A percentile compares a stretch with the other conserved stretches of the same genome.
Evolutionary conservation across 2,329 filamentous ascomycete genomes (phyloP).

Genomic region (Xylariaceae sp.): DNA sequence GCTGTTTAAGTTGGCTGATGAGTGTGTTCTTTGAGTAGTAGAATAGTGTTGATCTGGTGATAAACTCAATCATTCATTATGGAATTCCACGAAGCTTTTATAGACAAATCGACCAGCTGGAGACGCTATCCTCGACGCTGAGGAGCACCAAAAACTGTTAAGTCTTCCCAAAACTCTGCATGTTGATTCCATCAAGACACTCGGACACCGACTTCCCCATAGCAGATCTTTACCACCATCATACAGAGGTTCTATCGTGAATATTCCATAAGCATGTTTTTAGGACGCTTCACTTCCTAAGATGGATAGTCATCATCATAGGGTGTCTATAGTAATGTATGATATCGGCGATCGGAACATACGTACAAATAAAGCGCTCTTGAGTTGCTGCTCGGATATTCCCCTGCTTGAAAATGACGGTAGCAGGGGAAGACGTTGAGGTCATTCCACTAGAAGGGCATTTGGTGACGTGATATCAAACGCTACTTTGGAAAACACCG

Average conservation of each 20-base stretch:
- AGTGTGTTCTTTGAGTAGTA: not conserved
- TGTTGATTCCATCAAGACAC: not conserved
- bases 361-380: not conserved
- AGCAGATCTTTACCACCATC: not conserved
- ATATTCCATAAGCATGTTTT: not conserved
- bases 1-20: too few relatives aligned
- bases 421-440: not conserved
- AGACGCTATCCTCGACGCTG: too few relatives aligned
- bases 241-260: not conserved
- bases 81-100: conserved; percentile 1
- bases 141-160: too few relatives aligned
- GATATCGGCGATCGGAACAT: not conserved
- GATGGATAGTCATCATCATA: not conserved
- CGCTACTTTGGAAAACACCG: not conserved
- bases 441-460: not conserved
- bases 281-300: not conserved
- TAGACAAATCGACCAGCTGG: not conserved
- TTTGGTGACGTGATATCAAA: not conserved
- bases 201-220: not conserved
- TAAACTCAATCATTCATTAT: not conserved
- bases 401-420: not conserved
- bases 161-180: not conserved
- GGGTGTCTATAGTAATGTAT: conserved; percentile 1
- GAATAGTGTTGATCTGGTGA: conserved; percentile 1
- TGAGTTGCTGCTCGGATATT: not conserved